Base-by-base conservation (phyloP, 495 filamentous ascomycete genomes). In the Aspergillus asperescens region DNA sequence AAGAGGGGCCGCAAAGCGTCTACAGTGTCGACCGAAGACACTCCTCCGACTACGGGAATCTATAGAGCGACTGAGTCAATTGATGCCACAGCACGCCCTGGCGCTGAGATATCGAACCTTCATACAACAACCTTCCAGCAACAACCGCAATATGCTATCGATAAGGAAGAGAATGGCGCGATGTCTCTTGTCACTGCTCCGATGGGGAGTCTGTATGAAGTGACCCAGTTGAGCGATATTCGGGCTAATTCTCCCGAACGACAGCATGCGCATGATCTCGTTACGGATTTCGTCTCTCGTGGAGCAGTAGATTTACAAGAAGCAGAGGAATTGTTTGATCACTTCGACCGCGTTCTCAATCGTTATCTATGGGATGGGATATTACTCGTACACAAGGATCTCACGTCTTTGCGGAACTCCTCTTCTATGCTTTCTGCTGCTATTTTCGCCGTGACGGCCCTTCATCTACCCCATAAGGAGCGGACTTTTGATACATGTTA, bases 181-280 rank as follows among this genome's bases (percentile, higher is more conserved):
- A 64, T 67, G 3, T 73, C 73, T 1, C 47, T 81, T 37, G 72
- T 82, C 16, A 73, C 78, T 13, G 79, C 77, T 18, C 80, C 80
- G 1, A 82, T 83, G 77, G 73, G 77, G 9, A 81, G 76, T 56
- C 57, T 83, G 28, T 83, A 80, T 54, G 80, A 82, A 61, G 80
- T 83, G 32, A 83, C 80, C 4, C 78, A 78, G 53, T 56, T 83
- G 41, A 72, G 74, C 52, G 71, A 76, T 43, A 71, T 71, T 12
- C 69, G 66, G n/a, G 63, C 65, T 23, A 71, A 60, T 23, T 71
- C 69, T 0, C 69, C 67, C 3, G 63, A 62, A 29, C 60, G 68
- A 16, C 57, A 67, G 7, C 59, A 69, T 55, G 63, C 65, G 6
- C 59, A 68, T 6, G 69, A 76, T 22, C 54, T 76, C 43, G 73